Conservation (phyloP, 2,329 filamentous ascomycete species). For the Metarhizium robertsii region DNA sequence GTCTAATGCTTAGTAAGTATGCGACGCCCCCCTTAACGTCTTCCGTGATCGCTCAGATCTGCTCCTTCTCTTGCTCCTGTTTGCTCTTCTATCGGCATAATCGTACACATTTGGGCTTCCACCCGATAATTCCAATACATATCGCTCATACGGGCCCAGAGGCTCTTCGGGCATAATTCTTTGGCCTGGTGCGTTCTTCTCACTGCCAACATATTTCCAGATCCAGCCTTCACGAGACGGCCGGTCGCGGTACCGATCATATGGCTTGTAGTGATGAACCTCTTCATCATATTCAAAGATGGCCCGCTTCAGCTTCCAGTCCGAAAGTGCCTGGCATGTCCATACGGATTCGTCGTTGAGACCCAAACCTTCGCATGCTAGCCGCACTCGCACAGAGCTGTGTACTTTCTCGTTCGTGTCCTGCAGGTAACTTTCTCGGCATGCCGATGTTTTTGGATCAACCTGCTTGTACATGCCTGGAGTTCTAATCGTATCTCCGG, state of each 20-base stretch:
- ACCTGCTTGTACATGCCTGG: slow-evolving; percentile 39
- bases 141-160: slow-evolving; percentile 42
- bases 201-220: slow-evolving; percentile 42
- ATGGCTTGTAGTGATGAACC: slow-evolving; percentile 12
- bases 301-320: slow-evolving; percentile 34
- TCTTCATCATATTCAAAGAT: not conserved
- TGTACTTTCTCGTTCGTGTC: slow-evolving; percentile 48
- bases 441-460: slow-evolving; percentile 28
- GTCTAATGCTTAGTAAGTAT: not conserved
- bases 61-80: slow-evolving; percentile 9
- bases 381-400: slow-evolving; percentile 42
- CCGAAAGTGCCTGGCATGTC: slow-evolving; percentile 33
- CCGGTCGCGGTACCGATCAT: slow-evolving; percentile 12
- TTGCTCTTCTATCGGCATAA: slow-evolving; percentile 24
- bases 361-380: slow-evolving; percentile 39
- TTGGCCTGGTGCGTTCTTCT: slow-evolving; percentile 28
- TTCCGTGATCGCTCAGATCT: not conserved
- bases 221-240: slow-evolving; percentile 32
- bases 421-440: slow-evolving; percentile 30
- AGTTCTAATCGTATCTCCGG: slow-evolving; percentile 32
- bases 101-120: slow-evolving; percentile 34
- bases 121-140: slow-evolving; percentile 34
- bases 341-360: slow-evolving; percentile 39
- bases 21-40: not conserved
- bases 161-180: slow-evolving; percentile 42